Conservation (phyloP, 345 rosid species). For the Carallia pectinifolia region DNA sequence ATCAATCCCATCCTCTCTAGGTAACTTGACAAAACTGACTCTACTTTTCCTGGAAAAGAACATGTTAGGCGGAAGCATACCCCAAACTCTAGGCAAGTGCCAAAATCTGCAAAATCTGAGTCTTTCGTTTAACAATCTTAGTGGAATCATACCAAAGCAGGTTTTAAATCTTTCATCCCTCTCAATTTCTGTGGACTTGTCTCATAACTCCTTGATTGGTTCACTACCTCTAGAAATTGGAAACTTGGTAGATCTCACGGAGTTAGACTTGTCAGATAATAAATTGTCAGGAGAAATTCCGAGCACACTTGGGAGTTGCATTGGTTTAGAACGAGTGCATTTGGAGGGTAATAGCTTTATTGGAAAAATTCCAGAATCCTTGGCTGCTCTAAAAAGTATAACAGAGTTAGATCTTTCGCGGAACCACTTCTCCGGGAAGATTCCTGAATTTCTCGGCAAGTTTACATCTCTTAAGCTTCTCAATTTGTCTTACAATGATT, state of each 20-base stretch:
- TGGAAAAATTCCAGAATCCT: constrained; percentile 17
- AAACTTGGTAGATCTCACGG: constrained; percentile 3
- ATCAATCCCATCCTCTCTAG: constrained; percentile 5
- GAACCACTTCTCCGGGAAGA: constrained; percentile 23
- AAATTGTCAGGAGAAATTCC: constrained; percentile 22
- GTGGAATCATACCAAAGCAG: constrained; percentile 15
- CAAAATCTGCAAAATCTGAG: neutral
- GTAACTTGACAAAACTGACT: constrained; percentile 12
- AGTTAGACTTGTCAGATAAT: constrained; percentile 12
- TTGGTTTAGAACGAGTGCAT: constrained; percentile 7
- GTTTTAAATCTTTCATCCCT: constrained; percentile 1
- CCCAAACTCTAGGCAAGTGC: constrained; percentile 17
- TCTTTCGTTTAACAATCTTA: constrained; percentile 11
- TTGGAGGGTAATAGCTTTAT: constrained; percentile 8
- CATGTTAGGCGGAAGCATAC: constrained; percentile 24
- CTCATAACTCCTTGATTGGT: constrained; percentile 10
- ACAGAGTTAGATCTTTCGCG: neutral
- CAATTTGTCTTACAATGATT: constrained; percentile 24
- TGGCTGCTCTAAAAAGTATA: constrained; percentile 8
- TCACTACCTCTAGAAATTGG: constrained; percentile 1
- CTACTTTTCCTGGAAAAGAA: neutral
- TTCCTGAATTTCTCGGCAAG: constrained; percentile 11
- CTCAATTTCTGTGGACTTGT: neutral
- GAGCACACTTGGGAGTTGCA: constrained; percentile 13
- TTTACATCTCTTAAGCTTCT: neutral